Conservation (phyloP, 768 basidiomycete species). For the Mycena leptocephala region DNA sequence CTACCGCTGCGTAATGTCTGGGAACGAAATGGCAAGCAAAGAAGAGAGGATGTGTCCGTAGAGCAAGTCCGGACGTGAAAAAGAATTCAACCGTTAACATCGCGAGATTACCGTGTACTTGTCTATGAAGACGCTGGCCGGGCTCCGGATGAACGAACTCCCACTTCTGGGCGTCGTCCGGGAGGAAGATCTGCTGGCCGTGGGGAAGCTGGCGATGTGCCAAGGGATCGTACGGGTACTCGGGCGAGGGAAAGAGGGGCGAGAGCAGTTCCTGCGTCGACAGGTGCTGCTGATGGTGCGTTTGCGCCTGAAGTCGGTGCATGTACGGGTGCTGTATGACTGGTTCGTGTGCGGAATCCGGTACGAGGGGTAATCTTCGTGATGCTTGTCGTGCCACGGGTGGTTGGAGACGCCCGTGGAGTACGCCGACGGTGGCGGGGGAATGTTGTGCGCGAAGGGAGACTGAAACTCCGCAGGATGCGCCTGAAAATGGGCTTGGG, state of each 20-base stretch:
- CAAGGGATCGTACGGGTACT: not conserved
- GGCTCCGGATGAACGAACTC: too few relatives aligned
- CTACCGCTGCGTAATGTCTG: too few relatives aligned
- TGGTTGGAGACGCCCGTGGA: not conserved
- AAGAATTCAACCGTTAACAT: too few relatives aligned
- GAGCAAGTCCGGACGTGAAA: too few relatives aligned
- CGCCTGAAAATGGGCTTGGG: not conserved
- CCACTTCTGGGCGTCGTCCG: not conserved
- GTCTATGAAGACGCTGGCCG: too few relatives aligned
- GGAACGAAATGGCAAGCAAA: too few relatives aligned
- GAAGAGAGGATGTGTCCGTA: too few relatives aligned
- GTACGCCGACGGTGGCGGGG: not conserved
- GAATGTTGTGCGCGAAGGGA: constrained; percentile 6
- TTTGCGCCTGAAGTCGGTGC: not conserved
- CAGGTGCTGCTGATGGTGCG: too few relatives aligned
- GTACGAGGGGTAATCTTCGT: not conserved
- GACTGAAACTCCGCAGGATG: not conserved
- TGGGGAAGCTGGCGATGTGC: not conserved
- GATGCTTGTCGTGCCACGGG: not conserved
- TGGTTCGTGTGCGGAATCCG: constrained; percentile 7
- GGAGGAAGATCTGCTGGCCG: not conserved
- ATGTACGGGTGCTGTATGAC: constrained; percentile 17
- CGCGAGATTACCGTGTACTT: too few relatives aligned
- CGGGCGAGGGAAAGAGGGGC: not conserved
- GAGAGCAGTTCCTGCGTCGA: too few relatives aligned